These are phyloP conservation scores for Chlorella sp. DNA, from an alignment of 139 green algal genomes.

Conservation along the genomic window DNA sequence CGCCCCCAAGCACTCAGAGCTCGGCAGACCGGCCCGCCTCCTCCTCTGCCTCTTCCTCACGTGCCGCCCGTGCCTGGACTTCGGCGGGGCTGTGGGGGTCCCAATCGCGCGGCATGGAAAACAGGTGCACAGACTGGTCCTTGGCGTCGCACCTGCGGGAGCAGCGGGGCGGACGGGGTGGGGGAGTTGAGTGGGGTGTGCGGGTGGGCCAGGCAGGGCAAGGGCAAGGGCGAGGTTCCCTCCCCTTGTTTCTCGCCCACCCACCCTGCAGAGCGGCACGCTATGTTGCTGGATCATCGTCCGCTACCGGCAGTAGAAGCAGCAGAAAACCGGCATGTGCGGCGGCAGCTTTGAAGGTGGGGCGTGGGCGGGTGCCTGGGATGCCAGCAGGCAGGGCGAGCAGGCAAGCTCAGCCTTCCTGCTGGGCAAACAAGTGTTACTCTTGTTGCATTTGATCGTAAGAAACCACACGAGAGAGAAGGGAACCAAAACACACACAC, in stretches of 20 bases:
- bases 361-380: no score
- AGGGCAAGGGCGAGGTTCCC: no score
- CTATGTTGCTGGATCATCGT: background rate
- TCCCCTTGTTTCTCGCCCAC: no score
- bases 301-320: no score
- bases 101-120: slow-evolving; percentile 13
- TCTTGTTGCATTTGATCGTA: no score
- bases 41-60: background rate
- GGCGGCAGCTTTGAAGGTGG: no score
- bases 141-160: slow-evolving; percentile 24
- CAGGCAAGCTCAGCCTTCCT: background rate
- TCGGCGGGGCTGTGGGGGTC: background rate
- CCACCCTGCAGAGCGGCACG: background rate
- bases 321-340: background rate
- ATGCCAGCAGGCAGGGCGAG: background rate
- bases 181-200: no score
- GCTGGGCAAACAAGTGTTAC: background rate
- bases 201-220: background rate
- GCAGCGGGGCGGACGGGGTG: no score
- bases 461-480: no score
- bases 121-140: slow-evolving; percentile 52
- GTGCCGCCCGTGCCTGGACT: background rate
- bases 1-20: background rate
- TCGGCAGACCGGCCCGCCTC: background rate
- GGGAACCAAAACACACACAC: no score